Conservation (phyloP, 75 land plant genomes). For the Cunninghamia lanceolata region DNA sequence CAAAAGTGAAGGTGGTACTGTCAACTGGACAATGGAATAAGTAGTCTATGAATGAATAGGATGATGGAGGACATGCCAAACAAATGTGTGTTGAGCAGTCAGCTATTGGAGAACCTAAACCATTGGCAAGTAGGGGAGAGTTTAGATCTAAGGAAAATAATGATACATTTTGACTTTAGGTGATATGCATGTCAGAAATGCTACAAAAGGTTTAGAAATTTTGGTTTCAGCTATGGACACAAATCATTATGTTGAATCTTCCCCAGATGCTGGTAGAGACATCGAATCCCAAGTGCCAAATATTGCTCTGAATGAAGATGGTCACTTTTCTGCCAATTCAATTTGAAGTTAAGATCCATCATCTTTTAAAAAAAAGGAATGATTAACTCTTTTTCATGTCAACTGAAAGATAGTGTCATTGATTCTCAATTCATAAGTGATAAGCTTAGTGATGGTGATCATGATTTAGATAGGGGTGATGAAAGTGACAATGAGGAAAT, state of each 20-base stretch:
- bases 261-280: not conserved
- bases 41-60: not conserved
- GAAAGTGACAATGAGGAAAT: constrained; percentile 89
- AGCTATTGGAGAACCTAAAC: not conserved
- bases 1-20: constrained; percentile 53
- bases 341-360: not conserved
- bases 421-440: not conserved
- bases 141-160: not conserved
- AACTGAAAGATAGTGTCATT: not conserved
- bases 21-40: constrained; percentile 19
- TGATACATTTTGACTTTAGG: not conserved
- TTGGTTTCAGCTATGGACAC: not conserved
- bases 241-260: not conserved
- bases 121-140: not conserved
- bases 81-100: not conserved
- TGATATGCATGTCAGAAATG: constrained; percentile 2
- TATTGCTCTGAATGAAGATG: not conserved
- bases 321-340: not conserved
- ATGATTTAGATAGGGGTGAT: constrained; percentile 28
- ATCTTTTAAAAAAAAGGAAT: not conserved
- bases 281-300: not conserved
- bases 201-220: not conserved
- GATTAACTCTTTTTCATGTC: not conserved
- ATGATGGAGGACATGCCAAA: not conserved
- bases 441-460: not conserved